These are phyloP conservation scores for Beta corolliflora DNA, from an alignment of 179 eudicot genomes.

Conservation along the genomic window DNA sequence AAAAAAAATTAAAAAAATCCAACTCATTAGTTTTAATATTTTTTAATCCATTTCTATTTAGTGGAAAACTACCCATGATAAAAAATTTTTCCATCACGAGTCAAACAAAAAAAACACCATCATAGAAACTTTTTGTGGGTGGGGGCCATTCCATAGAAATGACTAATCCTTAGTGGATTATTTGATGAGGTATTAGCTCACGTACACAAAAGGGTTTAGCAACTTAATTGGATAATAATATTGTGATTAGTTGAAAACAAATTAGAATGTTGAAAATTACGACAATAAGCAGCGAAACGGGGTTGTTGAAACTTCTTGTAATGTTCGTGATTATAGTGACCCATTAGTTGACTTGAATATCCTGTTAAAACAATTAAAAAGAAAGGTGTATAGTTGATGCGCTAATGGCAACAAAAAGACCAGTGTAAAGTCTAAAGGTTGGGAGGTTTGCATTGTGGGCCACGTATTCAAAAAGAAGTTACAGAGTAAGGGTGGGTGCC, in stretches of 20 bases:
- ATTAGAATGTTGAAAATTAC: not conserved
- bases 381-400: conserved; percentile 13
- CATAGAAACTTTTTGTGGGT: not conserved
- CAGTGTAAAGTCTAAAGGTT: conserved; percentile 16
- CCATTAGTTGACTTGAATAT: conserved; percentile 25
- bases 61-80: too few relatives aligned
- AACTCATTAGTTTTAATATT: too few relatives aligned
- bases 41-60: too few relatives aligned
- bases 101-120: not conserved
- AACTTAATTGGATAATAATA: not conserved
- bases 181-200: conserved; percentile 33
- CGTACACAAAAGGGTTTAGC: conserved; percentile 16
- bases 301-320: conserved; percentile 31
- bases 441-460: not conserved
- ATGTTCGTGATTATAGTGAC: conserved; percentile 10
- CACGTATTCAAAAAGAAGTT: not conserved
- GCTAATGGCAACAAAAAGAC: conserved; percentile 37
- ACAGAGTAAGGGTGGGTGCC: too few relatives aligned
- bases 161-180: not conserved
- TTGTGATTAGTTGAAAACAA: not conserved
- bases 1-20: too few relatives aligned
- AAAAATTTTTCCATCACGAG: too few relatives aligned
- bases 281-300: conserved; percentile 5
- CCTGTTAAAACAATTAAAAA: too few relatives aligned
- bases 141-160: not conserved